A percentile compares a stretch with the other conserved stretches of the same genome.
These are phyloP conservation scores for Chamaecyparis obtusa DNA, from an alignment of 75 land plant genomes.

Conservation along the genomic window DNA sequence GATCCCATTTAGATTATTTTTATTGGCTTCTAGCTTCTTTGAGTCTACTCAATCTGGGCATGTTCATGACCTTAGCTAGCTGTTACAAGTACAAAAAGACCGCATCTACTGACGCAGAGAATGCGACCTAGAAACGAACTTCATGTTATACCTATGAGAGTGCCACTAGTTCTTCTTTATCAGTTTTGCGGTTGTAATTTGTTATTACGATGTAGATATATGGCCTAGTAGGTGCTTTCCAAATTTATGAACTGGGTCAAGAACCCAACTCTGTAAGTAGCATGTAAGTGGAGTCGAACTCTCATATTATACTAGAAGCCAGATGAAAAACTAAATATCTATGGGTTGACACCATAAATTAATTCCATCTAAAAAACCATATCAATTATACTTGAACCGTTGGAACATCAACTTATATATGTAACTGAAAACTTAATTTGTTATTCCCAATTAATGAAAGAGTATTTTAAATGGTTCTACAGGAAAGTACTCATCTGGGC, in stretches of 20 bases:
- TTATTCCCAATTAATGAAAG: neutral
- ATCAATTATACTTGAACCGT: neutral
- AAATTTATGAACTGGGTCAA: neutral
- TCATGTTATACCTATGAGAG: neutral
- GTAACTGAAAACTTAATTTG: neutral
- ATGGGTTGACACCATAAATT: neutral
- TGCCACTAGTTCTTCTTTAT: neutral
- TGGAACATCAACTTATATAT: neutral
- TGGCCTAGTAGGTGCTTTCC: neutral
- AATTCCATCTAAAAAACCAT: neutral
- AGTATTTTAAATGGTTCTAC: neutral
- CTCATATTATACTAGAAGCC: neutral
- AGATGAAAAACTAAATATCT: too few species aligned
- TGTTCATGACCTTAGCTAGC: conserved; percentile 26
- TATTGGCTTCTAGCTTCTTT: conserved; percentile 45
- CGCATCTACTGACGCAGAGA: neutral
- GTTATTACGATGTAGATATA: neutral
- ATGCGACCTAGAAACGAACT: neutral
- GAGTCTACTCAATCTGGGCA: conserved; percentile 19
- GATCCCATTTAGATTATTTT: conserved; percentile 42
- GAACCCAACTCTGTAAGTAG: neutral
- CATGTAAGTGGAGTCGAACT: neutral
- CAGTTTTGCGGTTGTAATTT: neutral
- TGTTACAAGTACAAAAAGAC: neutral
- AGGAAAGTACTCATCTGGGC: neutral